These are phyloP conservation scores for Zoysia matrella DNA, from an alignment of 202 grass and related monocot species.

Conservation along the genomic window DNA sequence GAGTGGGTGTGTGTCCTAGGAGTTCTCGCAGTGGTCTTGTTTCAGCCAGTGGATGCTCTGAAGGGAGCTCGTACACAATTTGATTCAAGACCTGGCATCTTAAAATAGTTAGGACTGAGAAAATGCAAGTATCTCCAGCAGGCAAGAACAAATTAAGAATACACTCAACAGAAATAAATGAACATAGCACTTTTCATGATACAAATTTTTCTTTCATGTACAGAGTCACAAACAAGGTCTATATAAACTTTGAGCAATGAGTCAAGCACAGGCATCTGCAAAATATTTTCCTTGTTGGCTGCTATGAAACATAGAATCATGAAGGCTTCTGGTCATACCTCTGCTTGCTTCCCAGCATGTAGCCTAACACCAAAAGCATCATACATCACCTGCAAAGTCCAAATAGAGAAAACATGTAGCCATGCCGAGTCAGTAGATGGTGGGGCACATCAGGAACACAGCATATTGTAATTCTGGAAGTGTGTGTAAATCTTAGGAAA, in stretches of 20 bases:
- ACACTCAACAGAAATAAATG: background rate
- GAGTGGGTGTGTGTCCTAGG: conserved; percentile 81
- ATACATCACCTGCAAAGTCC: conserved; percentile 79
- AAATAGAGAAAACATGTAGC: background rate
- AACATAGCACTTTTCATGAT: conserved; percentile 15
- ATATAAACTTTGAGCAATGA: background rate
- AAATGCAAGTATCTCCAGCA: background rate
- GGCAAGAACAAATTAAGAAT: background rate
- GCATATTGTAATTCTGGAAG: conserved; percentile 3
- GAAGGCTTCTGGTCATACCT: conserved; percentile 56
- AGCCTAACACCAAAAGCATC: conserved; percentile 98
- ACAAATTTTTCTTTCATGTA: background rate
- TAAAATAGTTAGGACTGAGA: conserved; percentile 36
- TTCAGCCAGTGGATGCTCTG: conserved; percentile 87
- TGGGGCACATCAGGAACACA: background rate
- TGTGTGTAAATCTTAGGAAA: background rate
- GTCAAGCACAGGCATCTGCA: background rate
- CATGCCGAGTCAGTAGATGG: background rate
- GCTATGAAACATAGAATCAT: conserved; percentile 15
- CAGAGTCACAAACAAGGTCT: background rate
- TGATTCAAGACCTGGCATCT: conserved; percentile 86
- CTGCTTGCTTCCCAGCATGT: conserved; percentile 95
- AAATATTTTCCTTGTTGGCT: conserved; percentile 25
- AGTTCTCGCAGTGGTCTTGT: conserved; percentile 87
- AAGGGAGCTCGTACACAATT: conserved; percentile 91